phyloP scores from a whole-genome alignment of 352 stramenopile genomes.

The Globisporangium mamillatum region DNA sequence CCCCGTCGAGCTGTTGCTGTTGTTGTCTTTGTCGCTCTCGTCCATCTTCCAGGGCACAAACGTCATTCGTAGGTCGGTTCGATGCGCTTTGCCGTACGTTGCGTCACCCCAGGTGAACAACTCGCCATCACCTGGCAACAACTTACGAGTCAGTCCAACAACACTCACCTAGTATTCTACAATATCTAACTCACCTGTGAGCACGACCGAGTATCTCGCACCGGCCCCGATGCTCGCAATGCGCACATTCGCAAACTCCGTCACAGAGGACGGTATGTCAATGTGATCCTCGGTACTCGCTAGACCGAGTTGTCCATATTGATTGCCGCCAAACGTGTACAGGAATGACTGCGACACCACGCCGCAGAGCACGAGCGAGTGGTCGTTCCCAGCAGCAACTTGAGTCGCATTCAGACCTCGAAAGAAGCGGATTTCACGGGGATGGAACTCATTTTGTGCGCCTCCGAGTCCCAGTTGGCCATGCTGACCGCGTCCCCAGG shows the following conservation, averaged over 20 bases:
- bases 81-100: conserved; percentile 41
- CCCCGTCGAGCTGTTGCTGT: not conserved
- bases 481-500: conserved; percentile 38
- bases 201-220: conserved; percentile 45
- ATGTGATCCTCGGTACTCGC: conserved; percentile 27
- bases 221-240: conserved; percentile 53
- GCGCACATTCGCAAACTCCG: conserved; percentile 43
- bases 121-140: conserved; percentile 41
- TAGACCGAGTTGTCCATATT: conserved; percentile 60
- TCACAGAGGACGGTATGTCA: conserved; percentile 58
- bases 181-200: conserved; percentile 28
- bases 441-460: conserved; percentile 19
- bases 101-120: conserved; percentile 72
- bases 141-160: not conserved
- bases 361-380: conserved; percentile 61
- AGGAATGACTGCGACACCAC: conserved; percentile 41
- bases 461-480: conserved; percentile 66
- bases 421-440: conserved; percentile 58
- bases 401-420: conserved; percentile 42
- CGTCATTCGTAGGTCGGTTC: conserved; percentile 38
- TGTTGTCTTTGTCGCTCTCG: conserved; percentile 4
- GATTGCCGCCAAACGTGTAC: conserved; percentile 74
- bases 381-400: conserved; percentile 53
- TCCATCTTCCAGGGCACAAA: conserved; percentile 64
- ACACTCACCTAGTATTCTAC: not conserved